These are phyloP conservation scores for Auxenochlorella protothecoides DNA, from an alignment of 139 green algal genomes.

Conservation along the genomic window DNA sequence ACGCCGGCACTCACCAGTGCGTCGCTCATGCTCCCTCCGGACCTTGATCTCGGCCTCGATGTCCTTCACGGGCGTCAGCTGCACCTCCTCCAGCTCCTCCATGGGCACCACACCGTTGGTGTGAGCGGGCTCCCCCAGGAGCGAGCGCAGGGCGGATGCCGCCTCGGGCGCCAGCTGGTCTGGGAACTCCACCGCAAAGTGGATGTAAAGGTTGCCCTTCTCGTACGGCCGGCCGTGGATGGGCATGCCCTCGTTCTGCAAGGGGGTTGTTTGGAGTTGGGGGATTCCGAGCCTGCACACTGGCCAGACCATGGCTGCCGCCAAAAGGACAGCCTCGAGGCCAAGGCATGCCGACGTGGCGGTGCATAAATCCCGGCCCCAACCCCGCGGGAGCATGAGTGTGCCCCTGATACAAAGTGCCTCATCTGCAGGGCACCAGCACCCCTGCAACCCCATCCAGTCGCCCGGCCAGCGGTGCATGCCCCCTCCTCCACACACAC, in stretches of 20 bases:
- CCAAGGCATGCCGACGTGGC: too few species aligned
- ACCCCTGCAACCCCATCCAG: too few species aligned
- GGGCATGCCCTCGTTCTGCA: slow-evolving; percentile 90
- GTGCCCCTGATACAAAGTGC: too few species aligned
- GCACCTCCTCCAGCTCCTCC: slow-evolving; percentile 54
- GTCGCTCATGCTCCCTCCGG: slow-evolving; percentile 38
- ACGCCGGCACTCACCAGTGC: neutral
- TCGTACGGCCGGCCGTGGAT: slow-evolving; percentile 76
- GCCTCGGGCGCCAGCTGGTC: slow-evolving; percentile 33
- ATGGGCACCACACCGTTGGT: slow-evolving; percentile 36
- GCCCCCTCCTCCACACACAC: neutral
- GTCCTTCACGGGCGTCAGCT: slow-evolving; percentile 38
- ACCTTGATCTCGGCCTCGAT: slow-evolving; percentile 84
- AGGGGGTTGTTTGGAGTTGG: too few species aligned
- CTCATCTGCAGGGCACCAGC: too few species aligned
- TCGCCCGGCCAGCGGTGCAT: too few species aligned
- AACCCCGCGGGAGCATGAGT: too few species aligned
- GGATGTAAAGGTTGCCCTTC: slow-evolving; percentile 91
- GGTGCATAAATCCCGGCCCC: too few species aligned
- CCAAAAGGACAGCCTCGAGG: too few species aligned
- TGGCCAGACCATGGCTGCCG: too few species aligned
- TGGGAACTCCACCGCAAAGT: slow-evolving; percentile 83
- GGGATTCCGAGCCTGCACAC: too few species aligned
- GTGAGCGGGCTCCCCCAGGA: slow-evolving; percentile 1
- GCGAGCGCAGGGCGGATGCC: slow-evolving; percentile 20